Conservation (phyloP, 164 flowering plant species). For the Annona squamosa region DNA sequence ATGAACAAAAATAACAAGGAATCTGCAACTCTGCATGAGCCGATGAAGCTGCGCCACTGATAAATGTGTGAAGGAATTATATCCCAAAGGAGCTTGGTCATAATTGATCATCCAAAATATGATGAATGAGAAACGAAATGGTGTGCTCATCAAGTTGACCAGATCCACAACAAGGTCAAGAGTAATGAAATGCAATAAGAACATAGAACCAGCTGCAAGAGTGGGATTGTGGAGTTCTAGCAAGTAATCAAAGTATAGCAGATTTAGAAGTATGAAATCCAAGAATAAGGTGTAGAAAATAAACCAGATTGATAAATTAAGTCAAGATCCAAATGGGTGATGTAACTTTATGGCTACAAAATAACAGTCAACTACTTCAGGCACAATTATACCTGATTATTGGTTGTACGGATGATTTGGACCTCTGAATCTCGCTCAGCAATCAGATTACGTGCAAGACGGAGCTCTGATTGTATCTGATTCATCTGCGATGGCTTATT, state of each 20-base stretch:
- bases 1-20: neutral
- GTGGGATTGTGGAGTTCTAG: neutral
- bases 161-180: neutral
- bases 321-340: neutral
- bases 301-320: neutral
- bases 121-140: too few species aligned
- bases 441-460: slow-evolving; percentile 88
- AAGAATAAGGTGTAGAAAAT: neutral
- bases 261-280: neutral
- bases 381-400: slow-evolving; percentile 59
- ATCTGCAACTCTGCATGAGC: too few species aligned
- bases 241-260: neutral
- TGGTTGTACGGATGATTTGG: slow-evolving; percentile 62
- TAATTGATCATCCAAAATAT: neutral
- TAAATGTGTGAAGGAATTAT: too few species aligned
- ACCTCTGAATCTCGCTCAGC: slow-evolving; percentile 86
- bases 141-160: neutral
- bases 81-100: too few species aligned
- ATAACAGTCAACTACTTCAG: neutral
- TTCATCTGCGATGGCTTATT: slow-evolving; percentile 58
- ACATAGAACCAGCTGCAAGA: neutral
- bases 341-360: neutral
- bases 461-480: slow-evolving; percentile 85
- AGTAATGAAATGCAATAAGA: neutral
- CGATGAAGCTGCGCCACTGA: too few species aligned